These are phyloP conservation scores for Auricularia cornea DNA, from an alignment of 768 basidiomycete species.

Conservation along the genomic window DNA sequence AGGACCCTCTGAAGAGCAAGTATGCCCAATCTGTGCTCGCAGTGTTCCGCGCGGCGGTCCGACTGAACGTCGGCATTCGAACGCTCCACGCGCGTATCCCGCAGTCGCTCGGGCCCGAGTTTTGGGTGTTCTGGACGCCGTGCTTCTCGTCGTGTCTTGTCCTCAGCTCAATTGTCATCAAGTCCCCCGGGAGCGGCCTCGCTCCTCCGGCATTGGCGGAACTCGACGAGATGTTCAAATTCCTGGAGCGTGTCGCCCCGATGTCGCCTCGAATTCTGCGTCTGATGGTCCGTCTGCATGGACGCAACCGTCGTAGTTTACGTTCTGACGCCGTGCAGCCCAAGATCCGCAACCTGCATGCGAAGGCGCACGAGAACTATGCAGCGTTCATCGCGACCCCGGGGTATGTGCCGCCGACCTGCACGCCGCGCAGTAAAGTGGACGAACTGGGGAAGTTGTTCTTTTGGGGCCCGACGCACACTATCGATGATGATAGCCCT, in stretches of 20 bases:
- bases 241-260: slow-evolving; percentile 51
- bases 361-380: too few relatives aligned
- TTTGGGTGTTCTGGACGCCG: slow-evolving; percentile 60
- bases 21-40: slow-evolving; percentile 68
- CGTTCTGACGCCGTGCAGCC: too few relatives aligned
- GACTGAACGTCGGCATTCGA: slow-evolving; percentile 44
- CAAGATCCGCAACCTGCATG: too few relatives aligned
- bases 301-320: too few relatives aligned
- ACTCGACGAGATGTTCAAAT: slow-evolving; percentile 51
- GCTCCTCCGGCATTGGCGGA: slow-evolving; percentile 60
- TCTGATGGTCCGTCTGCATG: neutral
- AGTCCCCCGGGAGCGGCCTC: slow-evolving; percentile 58
- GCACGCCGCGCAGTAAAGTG: too few relatives aligned
- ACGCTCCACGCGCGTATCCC: slow-evolving; percentile 53
- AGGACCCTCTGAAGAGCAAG: slow-evolving; percentile 59
- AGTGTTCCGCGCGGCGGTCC: slow-evolving; percentile 61
- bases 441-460: too few relatives aligned
- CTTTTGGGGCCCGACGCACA: too few relatives aligned
- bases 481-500: too few relatives aligned
- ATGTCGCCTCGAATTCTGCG: slow-evolving; percentile 23
- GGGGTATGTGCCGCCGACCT: too few relatives aligned
- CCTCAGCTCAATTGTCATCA: slow-evolving; percentile 54
- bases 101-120: slow-evolving; percentile 39
- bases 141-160: slow-evolving; percentile 48
- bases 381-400: too few relatives aligned